Base-by-base conservation (phyloP, 2,329 filamentous ascomycete genomes). In the Cytospora chrysosperma region DNA sequence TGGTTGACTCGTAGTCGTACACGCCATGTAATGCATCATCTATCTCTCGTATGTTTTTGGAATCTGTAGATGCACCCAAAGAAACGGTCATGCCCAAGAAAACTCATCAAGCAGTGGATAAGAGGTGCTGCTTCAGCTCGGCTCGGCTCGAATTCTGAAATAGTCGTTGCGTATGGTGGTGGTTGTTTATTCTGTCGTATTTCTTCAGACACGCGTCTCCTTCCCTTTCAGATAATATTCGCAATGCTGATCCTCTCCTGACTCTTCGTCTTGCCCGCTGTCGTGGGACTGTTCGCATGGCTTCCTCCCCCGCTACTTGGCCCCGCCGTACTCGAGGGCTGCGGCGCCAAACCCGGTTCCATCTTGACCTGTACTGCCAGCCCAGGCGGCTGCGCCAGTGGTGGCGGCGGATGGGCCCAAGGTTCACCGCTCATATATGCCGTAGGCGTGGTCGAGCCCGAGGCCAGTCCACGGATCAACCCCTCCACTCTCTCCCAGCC, bases 401-500 rank as follows among this genome's bases (percentile, higher is more conserved):
- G 60, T 32, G 61, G 54, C 2, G 62, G 62, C 3, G 62, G 56
- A 17, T 65, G 63, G 19, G 40, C 55, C 43, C 66, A 56, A 2
- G 65, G 28, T 15, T 60, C 63, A 27, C 50, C 63, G 30, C 59
- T 65, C 24, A 55, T 37, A 50, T 59, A 34, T 15, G 64, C 43
- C 10, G 66, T 66, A 10, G 68, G 62, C 24, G 66, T 66, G 10
- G 72, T 66, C 3, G 69, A 59, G 8, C 63, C 62, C 75, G 80
- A 65, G 75, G 81, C 69, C 37, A 92, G 75, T 49, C 82, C 79
- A 21, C 82, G 78, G 4, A 91, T 78, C 26, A 85, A 80, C 60
- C 82, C 80, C 70, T 95, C 89, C 17, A 96, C 79, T 66, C 85
- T 84, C 26, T 86, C 85, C 93, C 93, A 97, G 2, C 91, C 91